A percentile compares a stretch with the other conserved stretches of the same genome.
phyloP scores from a whole-genome alignment of 2,329 filamentous ascomycete species.

The Ophiocordyceps australis region DNA sequence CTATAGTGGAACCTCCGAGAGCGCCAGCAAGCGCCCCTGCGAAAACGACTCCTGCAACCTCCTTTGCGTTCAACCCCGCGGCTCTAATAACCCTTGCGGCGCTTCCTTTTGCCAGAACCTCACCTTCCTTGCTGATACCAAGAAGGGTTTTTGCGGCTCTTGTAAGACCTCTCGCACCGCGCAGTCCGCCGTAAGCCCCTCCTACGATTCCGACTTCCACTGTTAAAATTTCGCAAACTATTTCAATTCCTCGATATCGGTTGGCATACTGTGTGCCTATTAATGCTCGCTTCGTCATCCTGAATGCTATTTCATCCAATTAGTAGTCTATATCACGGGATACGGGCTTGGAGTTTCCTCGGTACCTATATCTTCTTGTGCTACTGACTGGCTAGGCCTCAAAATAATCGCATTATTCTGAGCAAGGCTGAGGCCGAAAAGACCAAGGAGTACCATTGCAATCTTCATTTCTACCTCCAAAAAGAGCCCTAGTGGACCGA shows the following conservation, averaged over 20 bases:
- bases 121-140: not conserved
- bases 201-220: not conserved
- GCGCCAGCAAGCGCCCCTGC: too few relatives aligned
- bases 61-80: not conserved
- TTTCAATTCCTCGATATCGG: not conserved
- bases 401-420: too few relatives aligned
- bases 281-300: too few relatives aligned
- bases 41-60: not conserved
- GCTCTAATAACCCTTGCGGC: not conserved
- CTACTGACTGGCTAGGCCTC: too few relatives aligned
- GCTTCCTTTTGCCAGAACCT: not conserved
- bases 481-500: not conserved
- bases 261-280: not conserved
- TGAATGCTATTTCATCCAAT: not conserved
- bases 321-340: too few relatives aligned
- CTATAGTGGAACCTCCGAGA: not conserved
- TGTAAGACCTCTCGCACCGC: not conserved
- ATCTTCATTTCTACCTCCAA: not conserved
- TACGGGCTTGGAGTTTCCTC: too few relatives aligned
- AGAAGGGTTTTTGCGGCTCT: not conserved
- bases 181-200: not conserved
- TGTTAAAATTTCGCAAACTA: not conserved
- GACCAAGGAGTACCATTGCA: not conserved
- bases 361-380: too few relatives aligned
- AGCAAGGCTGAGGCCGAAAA: too few relatives aligned